Evolutionary conservation across 805 yeast genomes (phyloP), one percentile per base, ranked within the genome.

Genomic region (Torulaspora delbrueckii): DNA sequence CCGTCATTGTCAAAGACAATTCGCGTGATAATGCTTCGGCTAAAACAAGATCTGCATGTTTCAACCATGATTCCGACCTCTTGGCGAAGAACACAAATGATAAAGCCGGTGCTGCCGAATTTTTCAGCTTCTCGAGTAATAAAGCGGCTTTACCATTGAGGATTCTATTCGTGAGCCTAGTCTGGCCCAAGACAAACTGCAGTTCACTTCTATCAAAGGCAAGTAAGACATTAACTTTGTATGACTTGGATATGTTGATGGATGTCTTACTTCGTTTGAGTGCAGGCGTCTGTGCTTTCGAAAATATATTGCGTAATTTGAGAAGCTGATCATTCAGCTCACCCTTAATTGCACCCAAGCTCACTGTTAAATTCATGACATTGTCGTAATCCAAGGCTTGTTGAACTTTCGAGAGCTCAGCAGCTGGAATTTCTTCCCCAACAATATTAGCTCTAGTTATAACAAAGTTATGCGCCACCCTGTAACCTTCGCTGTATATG

Each of bases 381-480:
- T 37, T 50, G 14, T 59, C 63, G 13, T 46, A 45, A 23, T 37
- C 50, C 12, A 37, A 22, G 10, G 48, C 47, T 8, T 41, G 27
- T 19, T 46, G 50, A 8, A 47, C 38, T 9, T 24, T 36, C 19
- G 47, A 40, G 7, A 40, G 52, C 7, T 46, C 48, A 14, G 45
- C 40, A 2, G 51, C 52, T 0, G 56, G 53, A n/a, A 48, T 48
- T 23, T 48, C 43, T 13, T 58, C 60, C 9, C 51, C 42, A 8
- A 50, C 42, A 8, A 58, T 24, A 24, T 52, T 50, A 8, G 57
- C 54, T 30, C 52, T 48, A 1, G 64, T 54, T 4, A 59, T 41
- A 4, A 56, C 46, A 32, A 59, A 48, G 41, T 52, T 59, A 34
- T 59, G 65, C 18, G 59, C 59, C 2, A 56, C 57, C 16, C 54